Evolutionary conservation across 1,284 basidiomycete species (phyloP).

Genomic region (Trichosporon sp.): DNA sequence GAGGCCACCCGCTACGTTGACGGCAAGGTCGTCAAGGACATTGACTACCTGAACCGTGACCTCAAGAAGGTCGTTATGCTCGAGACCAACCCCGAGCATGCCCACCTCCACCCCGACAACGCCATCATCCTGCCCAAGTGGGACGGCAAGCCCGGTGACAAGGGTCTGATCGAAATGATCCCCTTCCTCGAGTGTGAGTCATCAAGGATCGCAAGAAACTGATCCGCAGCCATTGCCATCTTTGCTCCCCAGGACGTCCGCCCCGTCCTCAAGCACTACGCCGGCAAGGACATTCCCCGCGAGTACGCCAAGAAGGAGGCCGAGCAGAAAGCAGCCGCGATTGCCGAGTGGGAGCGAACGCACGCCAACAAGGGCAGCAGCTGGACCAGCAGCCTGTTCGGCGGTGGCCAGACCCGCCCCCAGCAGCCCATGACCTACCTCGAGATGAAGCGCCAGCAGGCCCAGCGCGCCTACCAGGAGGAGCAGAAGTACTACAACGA

Average conservation of each 20-base stretch:
- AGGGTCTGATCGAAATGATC: constrained; percentile 79
- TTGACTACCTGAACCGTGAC: constrained; percentile 88
- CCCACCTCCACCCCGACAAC: constrained; percentile 80
- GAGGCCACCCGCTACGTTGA: constrained; percentile 77
- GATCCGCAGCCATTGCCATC: constrained; percentile 69
- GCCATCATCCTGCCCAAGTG: constrained; percentile 78
- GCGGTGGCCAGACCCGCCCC: constrained; percentile 44
- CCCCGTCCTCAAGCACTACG: constrained; percentile 75
- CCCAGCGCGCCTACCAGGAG: constrained; percentile 73
- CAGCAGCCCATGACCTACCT: constrained; percentile 71
- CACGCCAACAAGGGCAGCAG: constrained; percentile 46
- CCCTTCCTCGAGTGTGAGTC: constrained; percentile 93
- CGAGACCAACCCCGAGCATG: constrained; percentile 76
- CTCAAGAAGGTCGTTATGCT: constrained; percentile 82
- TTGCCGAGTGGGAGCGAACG: constrained; percentile 75
- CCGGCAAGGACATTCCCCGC: constrained; percentile 77
- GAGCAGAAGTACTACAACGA: constrained; percentile 82
- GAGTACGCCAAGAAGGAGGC: constrained; percentile 86
- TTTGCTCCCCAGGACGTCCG: constrained; percentile 80
- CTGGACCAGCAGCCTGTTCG: constrained; percentile 59
- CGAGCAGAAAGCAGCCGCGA: constrained; percentile 65
- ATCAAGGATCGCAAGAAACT: neutral
- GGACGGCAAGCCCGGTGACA: constrained; percentile 73
- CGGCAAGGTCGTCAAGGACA: constrained; percentile 78
- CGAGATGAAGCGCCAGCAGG: constrained; percentile 81